Evolutionary conservation across 345 rosid genomes (phyloP).

Genomic region (Crucihimalaya himalaica): DNA sequence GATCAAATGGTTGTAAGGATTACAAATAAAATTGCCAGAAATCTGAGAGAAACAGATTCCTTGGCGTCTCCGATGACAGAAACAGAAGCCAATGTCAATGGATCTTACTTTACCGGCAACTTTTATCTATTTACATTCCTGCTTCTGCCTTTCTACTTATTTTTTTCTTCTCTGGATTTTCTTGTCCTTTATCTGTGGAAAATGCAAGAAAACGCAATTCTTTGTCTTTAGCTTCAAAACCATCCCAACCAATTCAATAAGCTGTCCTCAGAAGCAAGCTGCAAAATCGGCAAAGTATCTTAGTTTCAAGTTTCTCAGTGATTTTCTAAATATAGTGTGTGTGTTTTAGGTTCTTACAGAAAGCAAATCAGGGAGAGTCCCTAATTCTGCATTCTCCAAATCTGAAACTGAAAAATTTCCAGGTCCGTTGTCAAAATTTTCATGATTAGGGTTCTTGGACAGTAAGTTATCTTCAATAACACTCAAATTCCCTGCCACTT

Average conservation of each 20-base stretch:
- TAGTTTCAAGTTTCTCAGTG: not conserved
- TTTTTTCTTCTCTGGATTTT: not conserved
- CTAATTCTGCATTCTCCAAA: slow-evolving; percentile 58
- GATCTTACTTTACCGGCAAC: not conserved
- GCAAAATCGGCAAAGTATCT: slow-evolving; percentile 48
- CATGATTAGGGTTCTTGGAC: slow-evolving; percentile 34
- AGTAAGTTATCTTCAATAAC: slow-evolving; percentile 45
- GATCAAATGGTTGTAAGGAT: not conserved
- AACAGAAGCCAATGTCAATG: not conserved
- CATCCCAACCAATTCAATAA: slow-evolving; percentile 55
- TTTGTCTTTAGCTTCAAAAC: not conserved
- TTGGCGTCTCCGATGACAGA: not conserved
- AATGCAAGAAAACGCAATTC: not conserved
- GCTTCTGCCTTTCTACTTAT: not conserved
- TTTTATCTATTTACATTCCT: not conserved
- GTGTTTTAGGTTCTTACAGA: slow-evolving; percentile 50
- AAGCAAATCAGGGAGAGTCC: slow-evolving; percentile 66
- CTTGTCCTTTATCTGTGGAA: not conserved
- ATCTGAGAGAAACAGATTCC: not conserved
- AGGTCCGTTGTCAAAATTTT: not conserved
- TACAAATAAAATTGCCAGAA: not conserved
- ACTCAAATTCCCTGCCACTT: slow-evolving; percentile 43
- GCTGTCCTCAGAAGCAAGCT: slow-evolving; percentile 69
- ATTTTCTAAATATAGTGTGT: not conserved
- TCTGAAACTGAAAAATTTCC: slow-evolving; percentile 47